Evolutionary conservation across 108 stramenopile genomes (phyloP), one percentile per base, ranked within the genome.

Genomic region (Tribonema minus): DNA sequence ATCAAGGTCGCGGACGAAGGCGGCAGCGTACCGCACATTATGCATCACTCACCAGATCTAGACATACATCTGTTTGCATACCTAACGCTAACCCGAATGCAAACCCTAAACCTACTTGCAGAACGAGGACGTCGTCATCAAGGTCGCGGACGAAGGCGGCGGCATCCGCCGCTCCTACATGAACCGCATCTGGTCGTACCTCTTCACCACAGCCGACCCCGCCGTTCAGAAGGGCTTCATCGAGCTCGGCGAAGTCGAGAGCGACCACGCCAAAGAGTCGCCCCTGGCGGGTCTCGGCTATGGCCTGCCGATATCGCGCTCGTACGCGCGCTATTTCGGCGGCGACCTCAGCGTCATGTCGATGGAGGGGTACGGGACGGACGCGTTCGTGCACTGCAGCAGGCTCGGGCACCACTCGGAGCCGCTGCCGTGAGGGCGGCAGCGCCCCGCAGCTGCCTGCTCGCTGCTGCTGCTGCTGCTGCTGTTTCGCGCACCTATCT

Each of bases 361-460:
- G 5, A 92, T 96, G 91, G 96, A 99, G 70, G 98, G 98, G n/a
- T 96, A 97, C 76, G 98, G 98, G 37, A 88, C 98, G 20, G 98
- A 99, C 90, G 95, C 96, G 0, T 99, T 96, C 66, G 68, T 98
- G 33, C 92, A 98, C 76, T 76, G 98, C 30, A 81, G 77, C 39
- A 85, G 86, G 26, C 61, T 87, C 20, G 84, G 84, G 27, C 72
- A 76, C 70, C 75, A 70, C 30, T 80, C 78, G 27, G 82, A 83
- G 65, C 82, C 82, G 26, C 37, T 83, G 76, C 82, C 82, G 32
- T 82, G n/a, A n/a, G n/a, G n/a, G n/a, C n/a, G n/a, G n/a, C n/a
- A n/a, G n/a, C n/a, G n/a, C n/a, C n/a, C n/a, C n/a, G n/a, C n/a
- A n/a, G n/a, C n/a, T n/a, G n/a, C n/a, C n/a, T n/a, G n/a, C n/a